Percentiles rank a stretch among this genome's conserved stretches.
These are phyloP conservation scores for Tulasnella sp. DNA, from an alignment of 768 basidiomycete genomes.

Conservation along the genomic window DNA sequence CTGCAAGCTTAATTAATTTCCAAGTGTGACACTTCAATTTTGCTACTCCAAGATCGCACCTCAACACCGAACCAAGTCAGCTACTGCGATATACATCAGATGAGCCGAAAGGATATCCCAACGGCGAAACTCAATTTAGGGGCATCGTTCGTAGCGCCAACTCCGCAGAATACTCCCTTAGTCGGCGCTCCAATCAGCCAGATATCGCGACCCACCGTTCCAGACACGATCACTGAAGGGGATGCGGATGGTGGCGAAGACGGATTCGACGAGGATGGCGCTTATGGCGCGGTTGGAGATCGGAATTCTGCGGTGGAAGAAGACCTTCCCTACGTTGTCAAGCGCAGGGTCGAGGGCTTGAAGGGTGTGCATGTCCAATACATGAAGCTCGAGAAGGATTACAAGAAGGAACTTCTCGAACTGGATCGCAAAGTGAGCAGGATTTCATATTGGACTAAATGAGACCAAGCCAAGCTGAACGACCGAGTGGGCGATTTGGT, in stretches of 20 bases:
- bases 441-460: not conserved
- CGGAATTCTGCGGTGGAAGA: constrained; percentile 86
- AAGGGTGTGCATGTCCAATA: constrained; percentile 93
- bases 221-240: constrained; percentile 37
- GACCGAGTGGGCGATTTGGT: too few species aligned
- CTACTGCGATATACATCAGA: too few species aligned
- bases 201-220: constrained; percentile 58
- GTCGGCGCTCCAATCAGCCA: constrained; percentile 67
- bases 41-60: too few species aligned
- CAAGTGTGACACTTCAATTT: too few species aligned
- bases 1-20: too few species aligned
- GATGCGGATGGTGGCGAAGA: constrained; percentile 48
- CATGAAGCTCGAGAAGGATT: constrained; percentile 81
- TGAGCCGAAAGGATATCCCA: not conserved
- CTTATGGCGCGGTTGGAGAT: not conserved
- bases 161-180: constrained; percentile 87
- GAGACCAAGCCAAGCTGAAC: not conserved
- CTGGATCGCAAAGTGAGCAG: constrained; percentile 85
- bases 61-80: too few species aligned
- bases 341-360: constrained; percentile 77
- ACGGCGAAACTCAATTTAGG: not conserved
- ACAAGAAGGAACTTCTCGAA: constrained; percentile 90
- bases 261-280: constrained; percentile 8
- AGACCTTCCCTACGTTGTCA: constrained; percentile 66
- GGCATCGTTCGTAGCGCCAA: constrained; percentile 46